A percentile compares a stretch with the other conserved stretches of the same genome.
These are phyloP conservation scores for Harrya chromipes DNA, from an alignment of 768 basidiomycete genomes.

Conservation along the genomic window DNA sequence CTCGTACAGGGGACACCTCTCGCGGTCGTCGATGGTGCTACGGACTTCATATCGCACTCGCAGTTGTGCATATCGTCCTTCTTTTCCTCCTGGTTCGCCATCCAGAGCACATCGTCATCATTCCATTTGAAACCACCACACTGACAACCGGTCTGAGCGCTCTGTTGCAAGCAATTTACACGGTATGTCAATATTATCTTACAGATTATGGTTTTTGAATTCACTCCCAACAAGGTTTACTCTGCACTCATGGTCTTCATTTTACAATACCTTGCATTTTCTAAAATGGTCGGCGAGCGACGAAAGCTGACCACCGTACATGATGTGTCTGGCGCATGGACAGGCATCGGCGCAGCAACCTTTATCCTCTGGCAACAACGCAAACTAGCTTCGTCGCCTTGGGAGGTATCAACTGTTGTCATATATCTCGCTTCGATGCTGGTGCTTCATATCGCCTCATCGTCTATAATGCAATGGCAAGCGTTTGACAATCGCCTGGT, in stretches of 20 bases:
- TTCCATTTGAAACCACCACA: neutral
- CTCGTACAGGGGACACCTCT: too few species aligned
- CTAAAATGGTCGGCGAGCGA: neutral
- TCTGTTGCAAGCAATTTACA: conserved; percentile 3
- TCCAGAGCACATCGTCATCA: conserved; percentile 1
- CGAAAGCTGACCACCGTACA: conserved; percentile 20
- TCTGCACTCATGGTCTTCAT: conserved; percentile 14
- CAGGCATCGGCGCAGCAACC: conserved; percentile 22
- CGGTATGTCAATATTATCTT: conserved; percentile 1
- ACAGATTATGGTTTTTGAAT: neutral
- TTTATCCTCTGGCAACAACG: conserved; percentile 18
- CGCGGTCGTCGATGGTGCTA: neutral
- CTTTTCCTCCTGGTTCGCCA: neutral
- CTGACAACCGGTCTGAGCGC: neutral
- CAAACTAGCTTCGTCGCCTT: conserved; percentile 6
- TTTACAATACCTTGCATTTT: conserved; percentile 14
- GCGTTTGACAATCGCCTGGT: conserved; percentile 11
- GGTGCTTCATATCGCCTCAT: conserved; percentile 21
- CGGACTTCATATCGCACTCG: conserved; percentile 1
- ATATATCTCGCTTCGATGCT: conserved; percentile 17
- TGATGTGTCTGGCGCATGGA: conserved; percentile 19
- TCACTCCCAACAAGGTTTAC: conserved; percentile 9
- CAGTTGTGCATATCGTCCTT: neutral
- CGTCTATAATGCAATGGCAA: conserved; percentile 19
- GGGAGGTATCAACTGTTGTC: neutral